Conservation (phyloP, 73 alveolate genomes). For the Paramecium octaurelia region DNA sequence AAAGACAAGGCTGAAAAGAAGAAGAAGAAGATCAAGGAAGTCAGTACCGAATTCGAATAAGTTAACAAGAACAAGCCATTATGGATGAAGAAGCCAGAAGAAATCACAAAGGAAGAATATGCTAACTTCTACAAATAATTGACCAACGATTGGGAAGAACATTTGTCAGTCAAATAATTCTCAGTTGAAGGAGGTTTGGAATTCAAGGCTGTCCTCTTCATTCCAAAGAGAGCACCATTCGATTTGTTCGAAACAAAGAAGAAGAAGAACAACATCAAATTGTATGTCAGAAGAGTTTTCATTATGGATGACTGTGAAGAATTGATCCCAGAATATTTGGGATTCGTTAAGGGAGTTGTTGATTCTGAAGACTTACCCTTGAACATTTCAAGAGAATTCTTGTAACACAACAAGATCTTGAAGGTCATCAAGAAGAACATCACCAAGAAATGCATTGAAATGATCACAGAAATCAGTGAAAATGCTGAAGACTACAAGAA, state of each 20-base stretch:
- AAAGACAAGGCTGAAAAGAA: constrained; percentile 90
- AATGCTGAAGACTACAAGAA: constrained; percentile 98
- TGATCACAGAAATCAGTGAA: constrained; percentile 97
- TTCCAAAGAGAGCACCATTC: constrained; percentile 99
- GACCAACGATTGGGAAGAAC: constrained; percentile 99
- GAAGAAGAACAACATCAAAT: constrained; percentile 97
- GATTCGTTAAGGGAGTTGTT: constrained; percentile 98
- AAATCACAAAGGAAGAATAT: constrained; percentile 98
- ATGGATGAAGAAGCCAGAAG: constrained; percentile 98
- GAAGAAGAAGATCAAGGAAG: constrained; percentile 98
- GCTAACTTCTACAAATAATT: constrained; percentile 97
- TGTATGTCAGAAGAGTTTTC: constrained; percentile 99
- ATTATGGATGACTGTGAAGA: constrained; percentile 99
- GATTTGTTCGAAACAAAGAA: constrained; percentile 99
- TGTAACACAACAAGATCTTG: constrained; percentile 99
- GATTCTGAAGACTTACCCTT: constrained; percentile 99
- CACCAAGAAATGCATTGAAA: constrained; percentile 99
- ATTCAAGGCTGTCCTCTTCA: constrained; percentile 98
- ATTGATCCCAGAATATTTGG: constrained; percentile 98
- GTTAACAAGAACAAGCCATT: constrained; percentile 99
- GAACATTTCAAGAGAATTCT: constrained; percentile 99
- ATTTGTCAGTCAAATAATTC: constrained; percentile 98
- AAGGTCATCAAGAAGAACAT: constrained; percentile 98
- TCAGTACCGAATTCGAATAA: constrained; percentile 97
- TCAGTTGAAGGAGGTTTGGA: constrained; percentile 99